A percentile compares a stretch with the other conserved stretches of the same genome.
Evolutionary conservation across 768 basidiomycete species (phyloP).

Genomic region (Tulasnella sp.): DNA sequence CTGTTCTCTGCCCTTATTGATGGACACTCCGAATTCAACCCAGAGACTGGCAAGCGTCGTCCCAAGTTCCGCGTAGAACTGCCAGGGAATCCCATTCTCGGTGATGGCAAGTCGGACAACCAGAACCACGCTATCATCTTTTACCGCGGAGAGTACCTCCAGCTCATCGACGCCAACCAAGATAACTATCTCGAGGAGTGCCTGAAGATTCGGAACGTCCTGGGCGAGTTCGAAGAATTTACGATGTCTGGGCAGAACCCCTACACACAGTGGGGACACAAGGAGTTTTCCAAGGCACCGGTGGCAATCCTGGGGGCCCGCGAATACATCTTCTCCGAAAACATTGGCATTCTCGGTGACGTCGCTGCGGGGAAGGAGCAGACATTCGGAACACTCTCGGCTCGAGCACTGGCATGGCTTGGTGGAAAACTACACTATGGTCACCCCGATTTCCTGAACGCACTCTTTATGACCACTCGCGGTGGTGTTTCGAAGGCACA

Average conservation of each 20-base stretch:
- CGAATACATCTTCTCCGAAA: conserved; percentile 99
- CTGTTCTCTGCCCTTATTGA: conserved; percentile 96
- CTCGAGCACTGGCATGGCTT: conserved; percentile 90
- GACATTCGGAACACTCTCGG: conserved; percentile 96
- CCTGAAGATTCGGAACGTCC: conserved; percentile 96
- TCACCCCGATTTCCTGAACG: conserved; percentile 98
- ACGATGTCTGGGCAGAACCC: conserved; percentile 74
- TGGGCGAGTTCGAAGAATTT: conserved; percentile 96
- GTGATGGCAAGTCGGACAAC: conserved; percentile 98
- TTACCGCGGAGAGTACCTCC: conserved; percentile 97
- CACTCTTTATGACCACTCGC: conserved; percentile 93
- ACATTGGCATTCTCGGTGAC: conserved; percentile 97
- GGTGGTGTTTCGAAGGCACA: conserved; percentile 98
- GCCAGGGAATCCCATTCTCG: conserved; percentile 96
- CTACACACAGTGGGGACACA: conserved; percentile 79
- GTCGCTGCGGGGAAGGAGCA: conserved; percentile 98
- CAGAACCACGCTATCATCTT: conserved; percentile 99
- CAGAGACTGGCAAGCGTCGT: conserved; percentile 73
- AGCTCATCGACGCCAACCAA: conserved; percentile 99
- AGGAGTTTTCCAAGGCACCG: conserved; percentile 77
- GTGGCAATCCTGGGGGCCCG: conserved; percentile 97
- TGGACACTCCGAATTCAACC: conserved; percentile 90
- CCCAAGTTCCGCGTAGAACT: conserved; percentile 99
- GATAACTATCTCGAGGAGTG: conserved; percentile 99
- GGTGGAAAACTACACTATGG: conserved; percentile 98